Evolutionary conservation across 108 stramenopile species (phyloP), one percentile per base, ranked within the genome.

Genomic region (Nitzschia palea): DNA sequence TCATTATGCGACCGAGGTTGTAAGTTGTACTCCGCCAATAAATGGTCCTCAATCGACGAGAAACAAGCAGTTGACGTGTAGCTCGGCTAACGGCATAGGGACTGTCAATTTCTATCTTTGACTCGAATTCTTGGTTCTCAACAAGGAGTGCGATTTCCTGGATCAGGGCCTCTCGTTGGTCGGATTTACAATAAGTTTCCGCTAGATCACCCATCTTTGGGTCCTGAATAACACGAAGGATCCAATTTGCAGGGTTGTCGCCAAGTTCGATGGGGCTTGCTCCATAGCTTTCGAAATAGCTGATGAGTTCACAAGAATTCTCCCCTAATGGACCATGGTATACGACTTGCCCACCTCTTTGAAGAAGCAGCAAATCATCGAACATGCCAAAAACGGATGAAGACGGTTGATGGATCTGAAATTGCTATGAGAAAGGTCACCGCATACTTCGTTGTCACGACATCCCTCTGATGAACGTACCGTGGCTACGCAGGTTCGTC

Each of bases 191-290:
- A 28, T 78, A 82, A 5, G 56, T 34, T 30, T 79, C 79, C 27
- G 71, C 76, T 40, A 77, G 71, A 45, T 84, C 83, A 27, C 61
- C 65, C 34, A 65, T 33, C 1, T 54, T 55, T 20, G 42, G 62
- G 25, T 51, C 47, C 29, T 57, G 26, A 15, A 83, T 50, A 15
- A 78, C 74, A 9, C 70, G 70, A 1, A 86, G 55, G 15, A 86
- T 80, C 85, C 85, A 86, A 43, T 82, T 78, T 23, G 85, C 85
- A 14, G 85, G 85, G 52, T 86, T 86, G 58, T 83, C 85, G 47
- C 80, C 81, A 22, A 67, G 65, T 9, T 75, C 85, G 62, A 86
- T 86, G 40, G 58, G 58, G 40, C 58, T 55, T 14, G 80, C 85
- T 10, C 85, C 82, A 20, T 48, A 44, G 2, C 60, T 55, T 45